These are phyloP conservation scores for Lentinula novae-zelandiae DNA, from an alignment of 1,284 basidiomycete species.

Conservation along the genomic window DNA sequence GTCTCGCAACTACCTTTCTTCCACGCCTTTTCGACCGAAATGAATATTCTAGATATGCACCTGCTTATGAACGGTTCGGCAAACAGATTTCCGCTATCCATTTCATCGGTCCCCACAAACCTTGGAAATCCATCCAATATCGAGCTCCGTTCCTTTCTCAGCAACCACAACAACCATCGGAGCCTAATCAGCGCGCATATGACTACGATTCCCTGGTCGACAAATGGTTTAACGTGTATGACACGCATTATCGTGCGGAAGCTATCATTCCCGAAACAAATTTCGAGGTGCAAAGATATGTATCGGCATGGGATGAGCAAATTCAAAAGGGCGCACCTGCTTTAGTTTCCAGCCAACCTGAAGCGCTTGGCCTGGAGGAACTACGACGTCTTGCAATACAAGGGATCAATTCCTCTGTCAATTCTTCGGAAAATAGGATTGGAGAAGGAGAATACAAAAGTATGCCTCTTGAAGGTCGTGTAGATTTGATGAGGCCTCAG, in stretches of 20 bases:
- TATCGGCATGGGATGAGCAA: constrained; percentile 69
- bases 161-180: constrained; percentile 16
- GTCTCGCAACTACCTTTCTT: constrained; percentile 27
- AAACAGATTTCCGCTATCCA: constrained; percentile 87
- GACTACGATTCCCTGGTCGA: constrained; percentile 80
- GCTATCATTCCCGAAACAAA: constrained; percentile 34
- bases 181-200: constrained; percentile 46
- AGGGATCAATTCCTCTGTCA: constrained; percentile 41
- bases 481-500: constrained; percentile 75
- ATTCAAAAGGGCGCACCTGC: constrained; percentile 27
- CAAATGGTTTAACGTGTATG: constrained; percentile 90
- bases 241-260: constrained; percentile 73
- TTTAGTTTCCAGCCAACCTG: constrained; percentile 19
- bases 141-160: constrained; percentile 52
- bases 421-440: constrained; percentile 18
- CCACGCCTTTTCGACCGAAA: constrained; percentile 20
- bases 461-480: constrained; percentile 80
- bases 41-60: constrained; percentile 70
- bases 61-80: constrained; percentile 92
- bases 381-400: constrained; percentile 64
- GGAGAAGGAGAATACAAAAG: constrained; percentile 73
- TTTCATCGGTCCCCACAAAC: constrained; percentile 93
- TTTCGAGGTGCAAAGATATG: constrained; percentile 69
- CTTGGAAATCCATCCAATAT: constrained; percentile 76
- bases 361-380: constrained; percentile 59